These are phyloP conservation scores for Helotiales sp. DNA, from an alignment of 2,329 filamentous ascomycete genomes.

Conservation along the genomic window DNA sequence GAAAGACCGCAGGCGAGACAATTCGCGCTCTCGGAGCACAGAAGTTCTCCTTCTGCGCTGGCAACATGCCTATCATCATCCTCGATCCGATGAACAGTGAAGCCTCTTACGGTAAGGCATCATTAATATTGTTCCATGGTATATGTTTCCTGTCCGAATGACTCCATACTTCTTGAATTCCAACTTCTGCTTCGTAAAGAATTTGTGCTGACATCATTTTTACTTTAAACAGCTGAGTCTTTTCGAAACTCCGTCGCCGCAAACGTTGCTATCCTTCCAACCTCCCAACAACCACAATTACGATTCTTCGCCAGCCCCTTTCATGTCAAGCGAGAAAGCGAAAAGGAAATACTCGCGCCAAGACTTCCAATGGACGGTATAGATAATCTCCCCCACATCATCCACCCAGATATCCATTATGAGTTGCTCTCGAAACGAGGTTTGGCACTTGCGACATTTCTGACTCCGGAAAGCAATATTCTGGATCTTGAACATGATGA, in stretches of 20 bases:
- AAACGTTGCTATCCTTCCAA: not conserved
- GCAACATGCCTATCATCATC: not conserved
- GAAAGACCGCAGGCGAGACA: not conserved
- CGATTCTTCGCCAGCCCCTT: not conserved
- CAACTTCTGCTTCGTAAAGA: too few species aligned
- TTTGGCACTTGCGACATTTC: not conserved
- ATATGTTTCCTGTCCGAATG: too few species aligned
- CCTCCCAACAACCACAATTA: not conserved
- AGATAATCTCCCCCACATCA: not conserved
- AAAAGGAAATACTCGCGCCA: not conserved
- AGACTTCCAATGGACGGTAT: not conserved
- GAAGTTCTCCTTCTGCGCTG: not conserved
- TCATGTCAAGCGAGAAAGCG: not conserved
- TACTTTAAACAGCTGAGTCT: too few species aligned
- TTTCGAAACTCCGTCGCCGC: not conserved
- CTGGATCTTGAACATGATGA: not conserved
- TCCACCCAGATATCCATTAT: constrained; percentile 1
- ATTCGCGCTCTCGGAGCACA: not conserved
- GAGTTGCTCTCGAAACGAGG: not conserved
- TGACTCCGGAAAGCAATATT: not conserved
- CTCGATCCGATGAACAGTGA: not conserved
- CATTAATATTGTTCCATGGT: too few species aligned
- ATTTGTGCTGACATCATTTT: too few species aligned
- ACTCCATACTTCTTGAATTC: too few species aligned
- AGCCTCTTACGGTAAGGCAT: too few species aligned